Percentiles rank a stretch among this genome's conserved stretches.
Evolutionary conservation across 2,329 filamentous ascomycete species (phyloP).

Genomic region (Leptographium procerum): DNA sequence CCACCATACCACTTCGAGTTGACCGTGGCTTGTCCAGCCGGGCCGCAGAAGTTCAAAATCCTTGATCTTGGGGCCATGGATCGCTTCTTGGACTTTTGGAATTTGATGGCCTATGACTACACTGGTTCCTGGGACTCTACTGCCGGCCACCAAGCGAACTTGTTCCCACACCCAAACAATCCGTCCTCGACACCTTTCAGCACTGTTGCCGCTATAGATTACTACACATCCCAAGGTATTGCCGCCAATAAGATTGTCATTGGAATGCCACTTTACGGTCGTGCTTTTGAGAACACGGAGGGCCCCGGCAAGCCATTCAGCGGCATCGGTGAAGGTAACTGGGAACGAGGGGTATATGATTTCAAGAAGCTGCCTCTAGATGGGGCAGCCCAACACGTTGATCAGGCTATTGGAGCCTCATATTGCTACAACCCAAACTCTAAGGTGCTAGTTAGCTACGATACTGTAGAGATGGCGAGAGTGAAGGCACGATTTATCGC

Average conservation of each 20-base stretch:
- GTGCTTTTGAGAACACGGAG: conserved; percentile 68
- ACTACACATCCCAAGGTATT: conserved; percentile 58
- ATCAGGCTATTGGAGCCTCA: conserved; percentile 54
- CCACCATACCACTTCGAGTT: conserved; percentile 47
- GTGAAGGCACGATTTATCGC: conserved; percentile 64
- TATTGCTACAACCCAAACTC: conserved; percentile 61
- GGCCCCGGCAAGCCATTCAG: conserved; percentile 59
- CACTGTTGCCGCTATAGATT: conserved; percentile 56
- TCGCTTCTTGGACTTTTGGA: conserved; percentile 59
- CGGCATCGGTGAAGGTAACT: conserved; percentile 68
- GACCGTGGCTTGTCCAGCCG: conserved; percentile 53
- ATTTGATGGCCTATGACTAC: conserved; percentile 82
- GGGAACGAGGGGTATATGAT: conserved; percentile 79
- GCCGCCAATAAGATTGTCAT: conserved; percentile 64
- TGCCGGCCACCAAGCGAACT: conserved; percentile 71
- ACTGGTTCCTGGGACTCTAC: conserved; percentile 67
- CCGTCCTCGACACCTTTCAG: conserved; percentile 66
- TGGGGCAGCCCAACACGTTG: conserved; percentile 52
- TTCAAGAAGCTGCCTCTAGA: conserved; percentile 71
- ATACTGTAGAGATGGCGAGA: conserved; percentile 55
- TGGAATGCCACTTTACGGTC: conserved; percentile 87
- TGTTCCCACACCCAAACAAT: conserved; percentile 44
- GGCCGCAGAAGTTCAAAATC: conserved; percentile 49
- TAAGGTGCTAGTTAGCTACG: conserved; percentile 66
- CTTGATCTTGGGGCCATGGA: conserved; percentile 56